A percentile compares a stretch with the other conserved stretches of the same genome.
Evolutionary conservation across 306 rosid genomes (phyloP).

Genomic region (Cicer yamashitae): DNA sequence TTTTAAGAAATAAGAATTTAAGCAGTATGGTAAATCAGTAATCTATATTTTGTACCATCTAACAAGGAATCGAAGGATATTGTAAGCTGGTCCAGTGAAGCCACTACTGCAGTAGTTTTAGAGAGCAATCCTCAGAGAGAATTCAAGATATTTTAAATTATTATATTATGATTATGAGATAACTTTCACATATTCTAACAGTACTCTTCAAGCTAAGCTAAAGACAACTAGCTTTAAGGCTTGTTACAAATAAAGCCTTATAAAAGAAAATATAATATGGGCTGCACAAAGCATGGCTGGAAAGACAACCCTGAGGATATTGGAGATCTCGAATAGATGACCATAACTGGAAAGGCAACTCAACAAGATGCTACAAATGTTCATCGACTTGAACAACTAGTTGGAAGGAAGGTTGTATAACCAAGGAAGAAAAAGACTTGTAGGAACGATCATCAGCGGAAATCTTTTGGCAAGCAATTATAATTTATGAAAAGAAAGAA

Average conservation of each 20-base stretch:
- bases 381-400: no score
- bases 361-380: no score
- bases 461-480: no score
- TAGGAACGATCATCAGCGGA: no score
- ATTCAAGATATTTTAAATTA: neutral
- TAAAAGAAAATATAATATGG: no score
- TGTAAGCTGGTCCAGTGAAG: slow-evolving; percentile 8
- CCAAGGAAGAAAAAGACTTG: no score
- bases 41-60: slow-evolving; percentile 6
- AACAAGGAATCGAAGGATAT: neutral
- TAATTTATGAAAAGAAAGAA: neutral
- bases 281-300: no score
- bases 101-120: slow-evolving; percentile 7
- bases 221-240: neutral
- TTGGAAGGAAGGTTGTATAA: no score
- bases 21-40: slow-evolving; percentile 9
- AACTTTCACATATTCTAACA: neutral
- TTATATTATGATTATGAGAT: neutral
- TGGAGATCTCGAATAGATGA: neutral
- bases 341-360: neutral
- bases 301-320: no score
- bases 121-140: neutral
- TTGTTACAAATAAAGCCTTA: neutral
- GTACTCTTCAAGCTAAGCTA: neutral
- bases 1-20: slow-evolving; percentile 13